These are phyloP conservation scores for Fagopyrum tataricum DNA, from an alignment of 148 eudicot genomes.

Conservation along the genomic window DNA sequence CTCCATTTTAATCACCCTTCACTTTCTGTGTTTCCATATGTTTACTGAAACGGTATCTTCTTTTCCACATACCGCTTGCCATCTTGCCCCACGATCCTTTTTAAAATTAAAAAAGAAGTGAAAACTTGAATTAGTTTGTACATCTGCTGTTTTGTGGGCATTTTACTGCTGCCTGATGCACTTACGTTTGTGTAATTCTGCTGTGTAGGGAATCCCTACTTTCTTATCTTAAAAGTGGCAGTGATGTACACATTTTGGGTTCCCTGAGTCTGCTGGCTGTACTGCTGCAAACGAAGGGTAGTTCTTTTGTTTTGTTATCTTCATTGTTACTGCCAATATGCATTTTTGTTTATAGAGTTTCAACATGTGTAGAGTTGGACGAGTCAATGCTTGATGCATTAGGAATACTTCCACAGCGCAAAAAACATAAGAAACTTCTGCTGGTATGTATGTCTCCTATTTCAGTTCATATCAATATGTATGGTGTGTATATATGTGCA, in stretches of 20 bases:
- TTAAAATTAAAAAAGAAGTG: neutral
- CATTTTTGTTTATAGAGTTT: conserved; percentile 17
- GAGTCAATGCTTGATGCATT: conserved; percentile 96
- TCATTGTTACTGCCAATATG: conserved; percentile 13
- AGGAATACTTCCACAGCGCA: conserved; percentile 90
- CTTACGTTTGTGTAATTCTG: conserved; percentile 16
- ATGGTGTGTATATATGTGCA: neutral
- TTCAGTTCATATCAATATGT: neutral
- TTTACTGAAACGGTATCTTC: neutral
- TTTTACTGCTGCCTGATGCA: neutral
- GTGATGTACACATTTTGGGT: conserved; percentile 70
- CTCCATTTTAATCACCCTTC: neutral
- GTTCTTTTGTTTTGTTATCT: conserved; percentile 8
- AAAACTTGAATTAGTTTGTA: neutral
- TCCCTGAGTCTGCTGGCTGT: conserved; percentile 80
- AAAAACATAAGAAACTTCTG: conserved; percentile 86
- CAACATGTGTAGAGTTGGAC: conserved; percentile 59
- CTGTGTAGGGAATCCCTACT: conserved; percentile 74
- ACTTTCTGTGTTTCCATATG: neutral
- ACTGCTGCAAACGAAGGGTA: conserved; percentile 89
- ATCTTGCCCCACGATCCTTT: neutral
- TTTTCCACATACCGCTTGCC: neutral
- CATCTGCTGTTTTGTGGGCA: neutral
- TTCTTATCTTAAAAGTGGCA: conserved; percentile 59
- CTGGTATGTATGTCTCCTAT: conserved; percentile 44